Evolutionary conservation across 2,329 filamentous ascomycete genomes (phyloP), one percentile per base, ranked within the genome.

Genomic region (Diplodia scrobiculata): DNA sequence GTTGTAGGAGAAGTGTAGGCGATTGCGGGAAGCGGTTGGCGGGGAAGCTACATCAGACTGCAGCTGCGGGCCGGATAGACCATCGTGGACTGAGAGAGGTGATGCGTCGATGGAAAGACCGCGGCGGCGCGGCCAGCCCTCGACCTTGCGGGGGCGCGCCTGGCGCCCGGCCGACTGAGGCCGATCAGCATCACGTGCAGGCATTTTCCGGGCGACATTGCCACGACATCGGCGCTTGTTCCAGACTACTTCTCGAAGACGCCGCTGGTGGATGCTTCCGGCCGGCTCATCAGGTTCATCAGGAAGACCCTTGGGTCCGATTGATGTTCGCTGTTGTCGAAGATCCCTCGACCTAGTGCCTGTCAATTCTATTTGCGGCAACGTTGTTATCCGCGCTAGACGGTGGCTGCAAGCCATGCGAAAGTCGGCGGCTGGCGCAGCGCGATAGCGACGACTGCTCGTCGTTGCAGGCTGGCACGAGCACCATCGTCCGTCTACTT

Each of bases 1-100:
- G 25, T 64, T 62, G 68, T 63, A 70, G 47, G 52, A 48, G 45
- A 63, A 52, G 67, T 36, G 65, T 67, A 54, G 19, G 38, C 14
- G 51, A 54, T 53, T 52, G 36, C 38, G 48, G 25, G 38, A n/a
- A 55, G 65, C 38, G 65, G 27, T 52, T 55, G 38, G 36, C 47
- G 50, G 50, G 51, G 21, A 34, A 19, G 51, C 65, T 66, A 66
- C 55, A 62, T 59, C 48, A 32, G 47, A 59, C 55, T 52, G 65
- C 58, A 54, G 65, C 65, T 50, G 36, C 47, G 50, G 41, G 41
- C 25, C 27, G 41, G 27, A 45, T 41, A 13, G 52, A 34, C 58
- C 65, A 66, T 66, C 54, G 50, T 41, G 65, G 50, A 48, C 64
- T 38, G 38, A 25, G 60, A 53, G 47, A 29, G 48, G 48, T 50